phyloP scores from a whole-genome alignment of 2,329 filamentous ascomycete species.

The Colletotrichum somersetense region DNA sequence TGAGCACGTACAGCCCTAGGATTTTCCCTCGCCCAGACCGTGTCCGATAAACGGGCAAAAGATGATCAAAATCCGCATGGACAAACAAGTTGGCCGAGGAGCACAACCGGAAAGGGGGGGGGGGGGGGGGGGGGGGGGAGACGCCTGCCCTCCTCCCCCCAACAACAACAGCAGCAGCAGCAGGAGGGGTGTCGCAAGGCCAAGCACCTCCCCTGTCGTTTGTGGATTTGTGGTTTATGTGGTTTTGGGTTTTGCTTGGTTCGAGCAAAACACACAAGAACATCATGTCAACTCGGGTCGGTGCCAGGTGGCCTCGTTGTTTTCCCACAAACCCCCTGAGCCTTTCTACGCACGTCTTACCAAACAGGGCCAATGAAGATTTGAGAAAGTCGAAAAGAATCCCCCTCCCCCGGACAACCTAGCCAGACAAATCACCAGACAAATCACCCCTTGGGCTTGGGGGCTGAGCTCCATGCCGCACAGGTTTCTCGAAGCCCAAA shows the following conservation, averaged over 20 bases:
- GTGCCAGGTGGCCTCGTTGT: not conserved
- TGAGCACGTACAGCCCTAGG: not conserved
- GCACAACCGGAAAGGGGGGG: not conserved
- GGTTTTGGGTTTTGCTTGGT: not conserved
- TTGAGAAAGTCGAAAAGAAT: not conserved
- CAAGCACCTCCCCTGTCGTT: not conserved
- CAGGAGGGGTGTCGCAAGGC: not conserved
- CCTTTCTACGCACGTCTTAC: not conserved
- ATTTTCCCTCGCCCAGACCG: not conserved
- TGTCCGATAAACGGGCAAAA: slow-evolving; percentile 23
- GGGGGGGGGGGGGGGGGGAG: too few relatives aligned
- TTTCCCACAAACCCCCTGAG: not conserved
- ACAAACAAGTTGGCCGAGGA: not conserved
- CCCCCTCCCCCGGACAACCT: too few relatives aligned
- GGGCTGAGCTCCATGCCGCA: not conserved
- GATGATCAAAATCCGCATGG: slow-evolving; percentile 2
- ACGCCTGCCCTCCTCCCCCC: not conserved
- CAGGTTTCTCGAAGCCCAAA: not conserved
- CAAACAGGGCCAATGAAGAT: not conserved
- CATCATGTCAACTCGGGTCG: not conserved
- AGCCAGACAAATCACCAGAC: too few relatives aligned
- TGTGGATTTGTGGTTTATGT: not conserved
- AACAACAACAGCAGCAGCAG: not conserved
- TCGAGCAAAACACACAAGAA: not conserved
- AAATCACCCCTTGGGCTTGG: too few relatives aligned